Percentiles rank a stretch among this genome's conserved stretches.
These are phyloP conservation scores for Penicillium sp. DNA, from an alignment of 2,329 filamentous ascomycete genomes.

Conservation along the genomic window DNA sequence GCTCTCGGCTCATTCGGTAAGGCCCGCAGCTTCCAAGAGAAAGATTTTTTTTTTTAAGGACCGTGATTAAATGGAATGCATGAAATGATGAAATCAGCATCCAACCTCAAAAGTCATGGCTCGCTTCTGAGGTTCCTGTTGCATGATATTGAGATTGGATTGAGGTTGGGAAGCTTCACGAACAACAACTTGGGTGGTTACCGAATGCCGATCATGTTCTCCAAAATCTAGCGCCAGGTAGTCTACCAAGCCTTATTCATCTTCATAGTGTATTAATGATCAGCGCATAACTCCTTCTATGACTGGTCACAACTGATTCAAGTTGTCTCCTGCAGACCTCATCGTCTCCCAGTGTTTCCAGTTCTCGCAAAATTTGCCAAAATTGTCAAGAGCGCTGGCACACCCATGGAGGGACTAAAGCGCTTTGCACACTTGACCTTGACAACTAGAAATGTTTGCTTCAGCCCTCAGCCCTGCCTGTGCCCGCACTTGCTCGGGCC, in stretches of 20 bases:
- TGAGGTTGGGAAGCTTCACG: neutral
- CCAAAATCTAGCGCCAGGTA: neutral
- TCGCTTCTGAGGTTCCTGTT: neutral
- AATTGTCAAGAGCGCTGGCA: neutral
- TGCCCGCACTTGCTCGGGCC: neutral
- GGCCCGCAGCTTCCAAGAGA: neutral
- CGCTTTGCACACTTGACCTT: neutral
- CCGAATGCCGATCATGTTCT: neutral
- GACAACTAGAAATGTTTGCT: neutral
- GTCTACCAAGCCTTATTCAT: neutral
- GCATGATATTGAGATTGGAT: neutral
- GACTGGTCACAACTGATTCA: neutral
- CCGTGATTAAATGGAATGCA: neutral
- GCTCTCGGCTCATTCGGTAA: slow-evolving; percentile 20
- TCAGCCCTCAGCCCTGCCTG: neutral
- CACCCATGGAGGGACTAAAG: neutral
- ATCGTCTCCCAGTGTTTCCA: neutral
- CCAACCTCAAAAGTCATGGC: neutral
- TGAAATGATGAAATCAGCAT: neutral
- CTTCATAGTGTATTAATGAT: neutral
- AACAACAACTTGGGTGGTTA: neutral
- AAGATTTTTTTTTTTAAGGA: neutral
- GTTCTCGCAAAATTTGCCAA: neutral
- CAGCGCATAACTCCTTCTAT: neutral
- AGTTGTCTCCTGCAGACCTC: too few relatives aligned